phyloP scores from a whole-genome alignment of 768 basidiomycete genomes.

The Naganishia friedmannii region DNA sequence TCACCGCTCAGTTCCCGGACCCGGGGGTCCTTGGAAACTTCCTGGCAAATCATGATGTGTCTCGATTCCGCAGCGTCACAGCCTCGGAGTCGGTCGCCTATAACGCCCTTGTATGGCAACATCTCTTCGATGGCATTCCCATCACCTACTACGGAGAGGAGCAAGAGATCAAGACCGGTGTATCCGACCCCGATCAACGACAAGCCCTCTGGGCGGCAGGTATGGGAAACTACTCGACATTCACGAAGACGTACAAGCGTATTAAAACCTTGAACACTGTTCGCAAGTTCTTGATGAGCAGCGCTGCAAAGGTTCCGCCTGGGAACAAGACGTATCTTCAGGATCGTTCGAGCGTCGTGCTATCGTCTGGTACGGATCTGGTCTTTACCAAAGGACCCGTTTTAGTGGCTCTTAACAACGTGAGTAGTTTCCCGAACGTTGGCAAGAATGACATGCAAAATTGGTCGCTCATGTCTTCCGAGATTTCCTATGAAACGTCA shows the following conservation, averaged over 20 bases:
- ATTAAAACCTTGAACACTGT: conserved; percentile 42
- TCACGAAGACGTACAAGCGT: conserved; percentile 44
- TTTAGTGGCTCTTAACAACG: conserved; percentile 46
- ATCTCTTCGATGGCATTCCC: conserved; percentile 49
- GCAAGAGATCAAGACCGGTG: conserved; percentile 43
- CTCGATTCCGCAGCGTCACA: conserved; percentile 45
- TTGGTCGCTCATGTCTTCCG: neutral
- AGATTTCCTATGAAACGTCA: conserved; percentile 6
- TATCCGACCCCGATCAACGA: conserved; percentile 27
- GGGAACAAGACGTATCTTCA: conserved; percentile 41
- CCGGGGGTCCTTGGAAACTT: conserved; percentile 47
- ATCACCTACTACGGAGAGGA: conserved; percentile 44
- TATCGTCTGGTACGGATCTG: conserved; percentile 39
- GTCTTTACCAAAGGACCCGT: conserved; percentile 48
- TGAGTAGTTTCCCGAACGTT: conserved; percentile 31
- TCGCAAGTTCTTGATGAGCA: conserved; percentile 43
- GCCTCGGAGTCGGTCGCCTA: conserved; percentile 45
- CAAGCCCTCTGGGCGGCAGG: conserved; percentile 43
- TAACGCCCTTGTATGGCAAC: conserved; percentile 48
- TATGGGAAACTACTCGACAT: conserved; percentile 38
- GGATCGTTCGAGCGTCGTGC: conserved; percentile 35
- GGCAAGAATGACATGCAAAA: neutral
- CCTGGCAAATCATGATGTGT: conserved; percentile 50
- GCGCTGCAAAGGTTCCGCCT: conserved; percentile 31
- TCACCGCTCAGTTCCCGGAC: conserved; percentile 14